A percentile compares a stretch with the other conserved stretches of the same genome.
phyloP scores from a whole-genome alignment of 2,329 filamentous ascomycete genomes.

The Aspergillus brasiliensis region DNA sequence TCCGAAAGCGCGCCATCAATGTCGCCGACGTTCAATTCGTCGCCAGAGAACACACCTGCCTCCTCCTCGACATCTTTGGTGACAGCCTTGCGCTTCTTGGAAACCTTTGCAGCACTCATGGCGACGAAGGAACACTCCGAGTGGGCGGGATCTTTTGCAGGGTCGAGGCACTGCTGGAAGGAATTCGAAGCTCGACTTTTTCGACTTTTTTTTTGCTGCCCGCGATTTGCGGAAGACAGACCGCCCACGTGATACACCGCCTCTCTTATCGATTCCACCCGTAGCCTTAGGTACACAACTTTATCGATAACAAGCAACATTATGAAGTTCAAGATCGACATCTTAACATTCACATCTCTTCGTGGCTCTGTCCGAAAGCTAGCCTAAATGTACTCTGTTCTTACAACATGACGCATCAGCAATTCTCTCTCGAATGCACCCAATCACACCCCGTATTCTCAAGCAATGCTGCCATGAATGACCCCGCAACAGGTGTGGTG shows the following conservation, averaged over 20 bases:
- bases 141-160: background rate
- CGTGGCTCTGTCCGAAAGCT: background rate
- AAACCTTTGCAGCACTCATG: constrained; percentile 43
- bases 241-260: constrained; percentile 43
- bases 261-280: constrained; percentile 17
- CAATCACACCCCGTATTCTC: constrained; percentile 7
- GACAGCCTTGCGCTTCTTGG: constrained; percentile 67
- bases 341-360: too few relatives aligned
- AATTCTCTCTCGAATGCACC: constrained; percentile 13
- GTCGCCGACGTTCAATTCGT: constrained; percentile 56
- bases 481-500: constrained; percentile 17
- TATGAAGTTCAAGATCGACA: too few relatives aligned
- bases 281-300: constrained; percentile 14
- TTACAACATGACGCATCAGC: constrained; percentile 13
- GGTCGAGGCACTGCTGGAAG: background rate
- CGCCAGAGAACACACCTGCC: constrained; percentile 58
- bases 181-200: constrained; percentile 10
- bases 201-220: constrained; percentile 12
- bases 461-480: constrained; percentile 10
- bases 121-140: constrained; percentile 14
- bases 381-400: background rate
- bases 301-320: background rate
- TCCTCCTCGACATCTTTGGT: constrained; percentile 55
- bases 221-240: constrained; percentile 20
- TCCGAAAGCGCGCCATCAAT: constrained; percentile 48